Conservation (phyloP, 2,329 filamentous ascomycete species). For the Diaporthe aspalathi region DNA sequence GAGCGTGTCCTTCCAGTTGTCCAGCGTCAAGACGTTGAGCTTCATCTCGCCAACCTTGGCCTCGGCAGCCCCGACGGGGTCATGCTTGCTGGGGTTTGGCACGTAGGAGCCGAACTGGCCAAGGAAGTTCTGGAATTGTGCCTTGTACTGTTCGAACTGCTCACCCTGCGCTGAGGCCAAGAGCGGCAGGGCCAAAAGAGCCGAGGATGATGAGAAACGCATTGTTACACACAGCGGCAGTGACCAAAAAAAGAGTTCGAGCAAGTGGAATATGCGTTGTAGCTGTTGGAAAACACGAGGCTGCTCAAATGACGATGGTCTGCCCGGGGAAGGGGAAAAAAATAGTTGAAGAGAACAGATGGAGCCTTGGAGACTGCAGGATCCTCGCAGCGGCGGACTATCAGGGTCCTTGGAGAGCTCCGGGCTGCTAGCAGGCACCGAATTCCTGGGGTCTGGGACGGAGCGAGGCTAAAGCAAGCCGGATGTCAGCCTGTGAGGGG, state of each 20-base stretch:
- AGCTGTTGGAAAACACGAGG: conserved; percentile 16
- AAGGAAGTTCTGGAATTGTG: conserved; percentile 72
- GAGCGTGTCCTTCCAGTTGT: conserved; percentile 78
- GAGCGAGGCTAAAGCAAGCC: conserved; percentile 4
- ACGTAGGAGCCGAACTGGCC: conserved; percentile 68
- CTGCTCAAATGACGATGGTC: conserved; percentile 26
- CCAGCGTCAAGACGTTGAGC: conserved; percentile 70
- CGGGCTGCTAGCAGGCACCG: conserved; percentile 31
- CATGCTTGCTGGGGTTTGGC: conserved; percentile 51
- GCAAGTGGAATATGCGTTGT: neutral
- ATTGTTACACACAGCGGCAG: conserved; percentile 53
- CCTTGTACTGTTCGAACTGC: conserved; percentile 68
- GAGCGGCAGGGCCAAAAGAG: conserved; percentile 66
- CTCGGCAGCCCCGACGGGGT: conserved; percentile 57
- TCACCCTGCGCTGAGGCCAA: conserved; percentile 64
- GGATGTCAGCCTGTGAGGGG: conserved; percentile 22
- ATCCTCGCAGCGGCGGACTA: conserved; percentile 29
- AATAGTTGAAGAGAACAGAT: conserved; percentile 32
- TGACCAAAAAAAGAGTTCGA: neutral
- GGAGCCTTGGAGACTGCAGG: conserved; percentile 19
- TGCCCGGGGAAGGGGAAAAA: conserved; percentile 30
- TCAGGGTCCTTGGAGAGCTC: conserved; percentile 37
- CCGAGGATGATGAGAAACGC: conserved; percentile 66
- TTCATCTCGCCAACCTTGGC: conserved; percentile 63
- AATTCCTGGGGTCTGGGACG: conserved; percentile 33